Evolutionary conservation across 31 red algal genomes (phyloP), one percentile per base, ranked within the genome.

Genomic region (Endocladia muricata): DNA sequence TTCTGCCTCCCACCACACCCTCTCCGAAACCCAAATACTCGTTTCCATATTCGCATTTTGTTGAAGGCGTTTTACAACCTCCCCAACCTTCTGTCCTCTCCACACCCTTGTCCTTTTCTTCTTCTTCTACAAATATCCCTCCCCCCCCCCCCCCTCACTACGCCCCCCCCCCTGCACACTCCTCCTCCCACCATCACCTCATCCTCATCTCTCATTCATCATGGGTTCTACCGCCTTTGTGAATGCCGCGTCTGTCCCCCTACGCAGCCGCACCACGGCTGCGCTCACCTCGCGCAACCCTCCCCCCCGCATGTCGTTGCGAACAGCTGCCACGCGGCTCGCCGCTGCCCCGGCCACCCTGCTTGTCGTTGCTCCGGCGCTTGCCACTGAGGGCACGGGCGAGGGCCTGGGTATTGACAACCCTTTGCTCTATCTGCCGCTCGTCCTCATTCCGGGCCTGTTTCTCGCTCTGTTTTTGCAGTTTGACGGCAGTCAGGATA

Each of bases 311-410:
- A 92, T 92, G 88, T 61, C 80, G 9, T 52, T 92, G 47, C 74
- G 73, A n/a, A 83, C 78, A 66, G 47, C 41, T 40, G 88, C 81
- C n/a, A 81, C 88, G 34, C 88, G 80, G 22, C 30, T 84, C 15
- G 79, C 88, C 15, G 79, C 88, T 1, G 33, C 76, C 13, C 81
- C 76, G 1, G 28, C 88, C 1, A 31, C 80, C 5, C 57, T 92
- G 40, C 58, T 74, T 1, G 73, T 65, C 4, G 81, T 62, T 19
- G 80, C 80, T 40, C 88, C 88, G 23, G 85, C 72, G 3, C 73
- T 89, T 23, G 91, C 91, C 35, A 84, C 83, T 1, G 91, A 94
- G 70, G 91, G 91, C 4, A 94, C 91, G 47, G 91, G 91, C 33
- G 91, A 80, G 47, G 84, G 78, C 21, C 72, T 94, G 11, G 91